phyloP scores from a whole-genome alignment of 1,284 basidiomycete species.

The Apiotrichum siamense region DNA sequence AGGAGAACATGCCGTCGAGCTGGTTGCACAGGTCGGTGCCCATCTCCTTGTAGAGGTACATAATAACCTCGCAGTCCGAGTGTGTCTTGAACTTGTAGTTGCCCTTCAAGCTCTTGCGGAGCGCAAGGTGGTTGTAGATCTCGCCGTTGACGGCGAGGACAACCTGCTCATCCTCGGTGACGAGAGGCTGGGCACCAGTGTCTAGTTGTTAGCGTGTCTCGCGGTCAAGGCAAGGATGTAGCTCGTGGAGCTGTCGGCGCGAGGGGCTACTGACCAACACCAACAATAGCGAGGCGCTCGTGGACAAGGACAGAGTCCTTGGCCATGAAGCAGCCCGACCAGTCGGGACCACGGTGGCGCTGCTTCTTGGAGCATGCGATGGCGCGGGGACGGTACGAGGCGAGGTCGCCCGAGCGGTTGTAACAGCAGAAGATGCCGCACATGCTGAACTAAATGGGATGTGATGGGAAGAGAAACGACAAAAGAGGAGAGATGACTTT shows the following conservation, averaged over 20 bases:
- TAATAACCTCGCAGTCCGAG: conserved; percentile 97
- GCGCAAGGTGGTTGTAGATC: conserved; percentile 93
- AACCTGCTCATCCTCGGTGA: conserved; percentile 77
- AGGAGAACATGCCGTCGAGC: conserved; percentile 99
- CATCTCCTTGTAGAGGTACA: conserved; percentile 80
- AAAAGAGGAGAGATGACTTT: background rate
- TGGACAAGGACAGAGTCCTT: conserved; percentile 75
- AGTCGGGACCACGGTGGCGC: conserved; percentile 90
- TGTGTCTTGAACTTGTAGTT: conserved; percentile 88
- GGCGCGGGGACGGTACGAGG: conserved; percentile 62
- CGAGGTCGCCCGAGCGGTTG: conserved; percentile 68
- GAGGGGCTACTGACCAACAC: conserved; percentile 87
- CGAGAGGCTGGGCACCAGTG: conserved; percentile 91
- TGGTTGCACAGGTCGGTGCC: conserved; percentile 66
- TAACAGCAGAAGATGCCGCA: conserved; percentile 83
- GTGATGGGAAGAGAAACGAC: background rate
- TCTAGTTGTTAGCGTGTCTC: too few relatives aligned
- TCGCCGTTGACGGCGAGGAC: conserved; percentile 96
- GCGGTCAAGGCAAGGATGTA: too few relatives aligned
- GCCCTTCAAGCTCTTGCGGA: conserved; percentile 64
- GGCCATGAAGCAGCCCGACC: conserved; percentile 87
- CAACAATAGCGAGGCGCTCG: conserved; percentile 92
- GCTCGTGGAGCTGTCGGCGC: too few relatives aligned
- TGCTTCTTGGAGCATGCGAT: conserved; percentile 82
- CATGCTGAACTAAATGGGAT: conserved; percentile 53